phyloP scores from a whole-genome alignment of 2,329 filamentous ascomycete species.

The Trichoderma citrinoviride region DNA sequence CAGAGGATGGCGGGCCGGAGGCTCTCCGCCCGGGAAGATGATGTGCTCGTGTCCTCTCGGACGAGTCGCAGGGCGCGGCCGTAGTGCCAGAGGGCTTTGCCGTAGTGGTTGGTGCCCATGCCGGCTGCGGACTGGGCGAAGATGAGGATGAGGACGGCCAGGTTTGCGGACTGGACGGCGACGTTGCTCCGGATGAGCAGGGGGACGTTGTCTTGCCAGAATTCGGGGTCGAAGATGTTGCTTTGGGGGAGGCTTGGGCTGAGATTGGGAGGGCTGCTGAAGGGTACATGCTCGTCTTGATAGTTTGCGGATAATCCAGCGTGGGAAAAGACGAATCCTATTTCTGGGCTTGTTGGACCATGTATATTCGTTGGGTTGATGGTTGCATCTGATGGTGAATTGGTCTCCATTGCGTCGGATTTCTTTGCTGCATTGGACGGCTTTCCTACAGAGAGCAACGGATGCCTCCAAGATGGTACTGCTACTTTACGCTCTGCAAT shows the following conservation, averaged over 20 bases:
- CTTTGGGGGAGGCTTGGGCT: background rate
- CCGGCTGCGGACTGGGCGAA: constrained; percentile 26
- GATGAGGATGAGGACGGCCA: constrained; percentile 38
- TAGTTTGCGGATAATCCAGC: background rate
- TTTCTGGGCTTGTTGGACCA: background rate
- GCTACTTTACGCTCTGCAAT: background rate
- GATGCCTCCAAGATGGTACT: background rate
- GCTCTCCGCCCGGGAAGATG: too few species aligned
- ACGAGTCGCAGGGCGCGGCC: constrained; percentile 34
- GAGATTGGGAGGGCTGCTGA: background rate
- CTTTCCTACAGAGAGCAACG: background rate
- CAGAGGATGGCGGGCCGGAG: constrained; percentile 35
- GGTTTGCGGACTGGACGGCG: constrained; percentile 38
- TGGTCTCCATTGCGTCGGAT: background rate
- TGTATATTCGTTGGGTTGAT: background rate
- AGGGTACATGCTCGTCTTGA: too few species aligned
- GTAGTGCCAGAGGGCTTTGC: constrained; percentile 35
- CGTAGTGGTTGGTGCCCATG: constrained; percentile 30
- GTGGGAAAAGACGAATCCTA: background rate
- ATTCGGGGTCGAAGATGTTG: constrained; percentile 32
- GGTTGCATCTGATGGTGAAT: background rate
- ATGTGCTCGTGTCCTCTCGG: constrained; percentile 27
- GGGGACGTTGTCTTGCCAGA: constrained; percentile 39
- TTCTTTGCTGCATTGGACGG: background rate
- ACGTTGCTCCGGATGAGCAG: constrained; percentile 35